A percentile compares a stretch with the other conserved stretches of the same genome.
Evolutionary conservation across 1,284 basidiomycete genomes (phyloP).

Genomic region (Takashimella tepidaria): DNA sequence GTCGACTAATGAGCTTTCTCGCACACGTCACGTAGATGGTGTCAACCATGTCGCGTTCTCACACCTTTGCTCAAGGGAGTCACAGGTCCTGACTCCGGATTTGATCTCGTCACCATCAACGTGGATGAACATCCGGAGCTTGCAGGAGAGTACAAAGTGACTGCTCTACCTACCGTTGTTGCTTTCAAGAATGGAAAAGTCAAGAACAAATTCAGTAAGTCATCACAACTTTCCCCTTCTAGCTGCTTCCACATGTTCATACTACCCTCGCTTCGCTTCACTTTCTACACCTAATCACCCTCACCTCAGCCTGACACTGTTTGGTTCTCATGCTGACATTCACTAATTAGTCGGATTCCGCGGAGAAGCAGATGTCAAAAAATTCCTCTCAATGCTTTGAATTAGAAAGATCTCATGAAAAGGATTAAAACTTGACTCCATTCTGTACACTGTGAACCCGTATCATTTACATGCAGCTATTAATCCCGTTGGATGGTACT

Average conservation of each 20-base stretch:
- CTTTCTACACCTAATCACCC: no score
- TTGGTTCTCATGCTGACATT: not conserved
- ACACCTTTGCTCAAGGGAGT: slow-evolving; percentile 41
- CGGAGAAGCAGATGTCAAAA: slow-evolving; percentile 38
- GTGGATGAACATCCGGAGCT: slow-evolving; percentile 43
- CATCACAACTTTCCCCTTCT: no score
- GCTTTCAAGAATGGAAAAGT: slow-evolving; percentile 47
- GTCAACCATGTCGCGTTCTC: slow-evolving; percentile 46
- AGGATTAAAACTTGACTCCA: no score
- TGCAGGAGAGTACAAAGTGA: slow-evolving; percentile 44
- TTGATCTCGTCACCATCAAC: slow-evolving; percentile 44
- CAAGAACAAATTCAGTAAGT: slow-evolving; percentile 46
- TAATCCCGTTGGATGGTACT: no score
- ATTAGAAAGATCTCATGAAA: not conserved
- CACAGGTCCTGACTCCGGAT: slow-evolving; percentile 32
- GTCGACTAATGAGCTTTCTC: not conserved
- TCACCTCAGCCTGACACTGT: no score
- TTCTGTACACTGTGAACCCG: no score
- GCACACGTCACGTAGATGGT: slow-evolving; percentile 32
- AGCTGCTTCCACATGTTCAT: no score
- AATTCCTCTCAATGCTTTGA: slow-evolving; percentile 40
- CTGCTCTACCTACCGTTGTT: slow-evolving; percentile 44
- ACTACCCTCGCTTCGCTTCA: no score
- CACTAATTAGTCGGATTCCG: slow-evolving; percentile 39
- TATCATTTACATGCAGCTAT: no score